Base-by-base conservation (phyloP, 2,329 filamentous ascomycete species). In the Beauveria sp. region DNA sequence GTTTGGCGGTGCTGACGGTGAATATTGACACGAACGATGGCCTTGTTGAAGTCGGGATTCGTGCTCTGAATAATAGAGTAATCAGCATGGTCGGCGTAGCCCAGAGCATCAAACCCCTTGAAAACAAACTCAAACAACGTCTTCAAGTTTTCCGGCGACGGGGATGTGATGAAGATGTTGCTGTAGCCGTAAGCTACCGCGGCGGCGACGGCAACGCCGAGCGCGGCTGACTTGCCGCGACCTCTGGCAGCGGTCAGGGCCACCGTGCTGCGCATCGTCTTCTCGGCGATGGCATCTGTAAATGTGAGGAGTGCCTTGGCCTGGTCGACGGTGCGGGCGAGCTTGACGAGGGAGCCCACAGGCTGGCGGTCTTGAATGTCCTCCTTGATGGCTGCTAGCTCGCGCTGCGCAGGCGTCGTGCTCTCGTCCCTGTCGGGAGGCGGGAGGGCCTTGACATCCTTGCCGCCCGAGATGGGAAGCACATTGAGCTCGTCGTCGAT, bases 81-180 rank as follows among this genome's bases (percentile, higher is more conserved):
- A 72, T 99, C 95, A 68, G 92, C 87, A 72, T 99, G 95, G 69
- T 99, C 95, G 66, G 92, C 86, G 71, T 99, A 99, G 38, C 89
- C 90, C 31, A 99, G 81, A 12, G 93, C 90, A 73, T 99, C 95
- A 69, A 99, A 99, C 0, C 93, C 95, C 74, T 97, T 98, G 82
- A 99, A 97, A 20, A 99, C 85, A 70, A 99, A 99, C 70, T 99
- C 93, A 72, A 99, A 99, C 8, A 99, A 81, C 0, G 95, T 99
- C 79, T 98, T 99, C 81, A 99, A 81, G 76, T 99, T 99, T 77
- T 99, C 96, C 0, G 95, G 95, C 64, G 91, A 97, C 0, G 93
- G 93, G 1, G 93, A 98, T 1, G 95, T 99, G 72, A 99, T 96
- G 77, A 99, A 99, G 69, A 99, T 96, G 74, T 99, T 99, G 79